Evolutionary conservation across 129 eudicot species (phyloP).

Genomic region (Tagetes erecta): DNA sequence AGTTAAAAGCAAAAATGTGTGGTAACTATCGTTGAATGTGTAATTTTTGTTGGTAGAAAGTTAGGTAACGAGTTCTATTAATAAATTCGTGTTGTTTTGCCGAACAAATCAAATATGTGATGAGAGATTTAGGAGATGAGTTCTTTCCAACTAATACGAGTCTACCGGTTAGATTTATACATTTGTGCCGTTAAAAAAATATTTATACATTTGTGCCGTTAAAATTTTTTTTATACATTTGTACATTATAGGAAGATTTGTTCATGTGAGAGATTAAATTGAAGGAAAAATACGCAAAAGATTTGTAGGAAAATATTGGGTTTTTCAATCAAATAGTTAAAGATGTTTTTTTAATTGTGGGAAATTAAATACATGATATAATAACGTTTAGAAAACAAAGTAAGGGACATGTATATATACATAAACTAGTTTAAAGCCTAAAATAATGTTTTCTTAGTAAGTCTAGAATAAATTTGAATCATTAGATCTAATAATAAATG

Average conservation of each 20-base stretch:
- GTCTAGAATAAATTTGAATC: too few species aligned
- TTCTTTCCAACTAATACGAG: background rate
- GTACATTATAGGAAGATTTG: background rate
- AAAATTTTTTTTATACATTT: background rate
- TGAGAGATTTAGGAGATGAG: background rate
- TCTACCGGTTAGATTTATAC: background rate
- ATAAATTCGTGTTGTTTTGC: background rate
- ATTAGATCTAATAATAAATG: too few species aligned
- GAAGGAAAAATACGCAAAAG: too few species aligned
- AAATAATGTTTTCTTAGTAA: too few species aligned
- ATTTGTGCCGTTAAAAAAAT: background rate
- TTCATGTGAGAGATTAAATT: background rate
- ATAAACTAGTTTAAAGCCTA: too few species aligned
- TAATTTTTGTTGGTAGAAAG: conserved; percentile 2
- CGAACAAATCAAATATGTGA: background rate
- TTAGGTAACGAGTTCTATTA: background rate
- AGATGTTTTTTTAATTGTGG: too few species aligned
- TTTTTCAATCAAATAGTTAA: too few species aligned
- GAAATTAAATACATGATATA: too few species aligned
- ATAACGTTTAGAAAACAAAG: too few species aligned
- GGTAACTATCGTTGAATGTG: background rate
- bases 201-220: too few species aligned
- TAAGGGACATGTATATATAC: too few species aligned
- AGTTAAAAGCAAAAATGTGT: background rate
- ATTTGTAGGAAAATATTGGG: too few species aligned